Evolutionary conservation across 2,329 filamentous ascomycete species (phyloP).

Genomic region (Sphaerulina musiva): DNA sequence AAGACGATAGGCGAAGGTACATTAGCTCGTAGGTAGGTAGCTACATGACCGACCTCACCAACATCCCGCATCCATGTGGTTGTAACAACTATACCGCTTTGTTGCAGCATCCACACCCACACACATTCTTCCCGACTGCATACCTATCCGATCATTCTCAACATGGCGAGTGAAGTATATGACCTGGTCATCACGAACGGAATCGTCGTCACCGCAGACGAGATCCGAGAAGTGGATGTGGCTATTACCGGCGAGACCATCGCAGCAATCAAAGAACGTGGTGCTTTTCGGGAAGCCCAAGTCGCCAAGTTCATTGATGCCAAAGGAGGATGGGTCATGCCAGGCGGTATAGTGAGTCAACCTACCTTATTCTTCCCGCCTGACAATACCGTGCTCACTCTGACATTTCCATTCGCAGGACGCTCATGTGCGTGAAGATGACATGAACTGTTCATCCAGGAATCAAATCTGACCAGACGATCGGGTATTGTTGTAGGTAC

Average conservation of each 20-base stretch:
- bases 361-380: not conserved
- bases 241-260: conserved; percentile 42
- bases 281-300: conserved; percentile 28
- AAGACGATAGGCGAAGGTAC: not conserved
- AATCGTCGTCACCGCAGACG: conserved; percentile 38
- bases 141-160: not conserved
- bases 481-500: conserved; percentile 33
- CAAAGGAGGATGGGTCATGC: conserved; percentile 43
- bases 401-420: not conserved
- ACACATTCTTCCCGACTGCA: not conserved
- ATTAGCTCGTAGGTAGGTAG: too few relatives aligned
- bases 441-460: too few relatives aligned
- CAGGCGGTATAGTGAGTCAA: conserved; percentile 14
- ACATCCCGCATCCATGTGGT: not conserved
- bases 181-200: conserved; percentile 42
- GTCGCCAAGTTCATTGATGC: conserved; percentile 38
- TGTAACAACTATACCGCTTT: not conserved
- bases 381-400: not conserved
- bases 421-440: not conserved
- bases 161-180: conserved; percentile 8
- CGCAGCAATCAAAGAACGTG: conserved; percentile 31
- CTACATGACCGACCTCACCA: not conserved
- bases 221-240: conserved; percentile 38
- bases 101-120: not conserved
- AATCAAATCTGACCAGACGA: not conserved